Base-by-base conservation (phyloP, 805 yeast genomes). In the Candida stauntonica region DNA sequence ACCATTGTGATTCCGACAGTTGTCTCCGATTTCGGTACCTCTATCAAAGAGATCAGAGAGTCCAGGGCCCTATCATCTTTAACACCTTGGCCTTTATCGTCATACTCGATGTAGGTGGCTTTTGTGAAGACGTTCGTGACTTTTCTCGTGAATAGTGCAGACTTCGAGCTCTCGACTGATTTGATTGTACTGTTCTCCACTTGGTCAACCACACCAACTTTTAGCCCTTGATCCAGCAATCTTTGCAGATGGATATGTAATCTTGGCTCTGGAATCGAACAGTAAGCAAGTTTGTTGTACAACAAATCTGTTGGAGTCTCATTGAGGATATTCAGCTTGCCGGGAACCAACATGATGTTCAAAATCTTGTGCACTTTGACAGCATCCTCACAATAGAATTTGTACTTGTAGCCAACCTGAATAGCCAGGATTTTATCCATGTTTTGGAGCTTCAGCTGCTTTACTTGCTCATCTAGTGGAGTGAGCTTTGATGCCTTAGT, bases 331-430 rank as follows among this genome's bases (percentile, higher is more conserved):
- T 74, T 63, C 24, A 74, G 50, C 55, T 79, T 77, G 0, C 95
- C 96, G 0, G 84, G 83, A 1, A 86, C 68, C 17, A 82, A 66
- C 77, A 79, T 79, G 29, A 86, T 82, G 43, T 82, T 79, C 24
- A 88, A 60, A 11, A 81, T 69, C 33, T 69, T 63, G 11, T 94
- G 72, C 0, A 81, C 96, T 5, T 65, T 63, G 12, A 67, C 69
- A 0, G 98, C 97, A 61, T 91, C 97, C 38, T 79, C 72, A 1
- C 95, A 96, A 57, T 77, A 86, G 44, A 89, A 80, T 53, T 85
- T 86, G 63, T 79, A 93, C 59, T 87, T 88, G 63, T 91, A 93
- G 0, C 99, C 99, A 3, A 86, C 94, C 57, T 93, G 93, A 18
- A 91, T 70, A 0, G 93, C 79, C 7, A 93, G 64, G 2, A 93